These are phyloP conservation scores for Corrigiola litoralis DNA, from an alignment of 179 eudicot species.

Conservation along the genomic window DNA sequence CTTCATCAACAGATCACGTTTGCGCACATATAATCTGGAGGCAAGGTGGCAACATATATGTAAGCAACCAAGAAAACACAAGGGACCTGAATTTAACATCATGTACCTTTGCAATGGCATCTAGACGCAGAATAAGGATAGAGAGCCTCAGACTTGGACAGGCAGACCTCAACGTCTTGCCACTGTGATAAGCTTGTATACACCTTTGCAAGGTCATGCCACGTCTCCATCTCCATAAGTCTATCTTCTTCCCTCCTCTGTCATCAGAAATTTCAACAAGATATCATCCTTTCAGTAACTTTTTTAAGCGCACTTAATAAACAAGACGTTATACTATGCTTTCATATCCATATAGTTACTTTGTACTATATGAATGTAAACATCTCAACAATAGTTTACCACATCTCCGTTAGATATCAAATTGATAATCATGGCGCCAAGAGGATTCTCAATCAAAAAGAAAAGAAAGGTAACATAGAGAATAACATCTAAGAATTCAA, in stretches of 20 bases:
- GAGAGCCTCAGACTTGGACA: constrained; percentile 61
- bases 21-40: too few species aligned
- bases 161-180: constrained; percentile 86
- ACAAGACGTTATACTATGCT: too few species aligned
- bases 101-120: constrained; percentile 61
- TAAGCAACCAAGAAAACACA: not conserved
- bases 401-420: too few species aligned
- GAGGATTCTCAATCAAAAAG: too few species aligned
- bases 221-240: constrained; percentile 69
- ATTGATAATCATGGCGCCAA: too few species aligned
- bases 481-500: too few species aligned
- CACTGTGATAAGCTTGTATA: constrained; percentile 69
- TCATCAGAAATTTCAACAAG: constrained; percentile 12
- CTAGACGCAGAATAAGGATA: constrained; percentile 51
- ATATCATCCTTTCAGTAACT: not conserved
- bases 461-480: too few species aligned
- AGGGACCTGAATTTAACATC: not conserved
- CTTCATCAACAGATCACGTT: too few species aligned
- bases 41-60: too few species aligned
- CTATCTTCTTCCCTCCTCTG: constrained; percentile 42
- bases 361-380: not conserved
- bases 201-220: constrained; percentile 78
- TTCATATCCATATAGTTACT: not conserved
- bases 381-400: not conserved
- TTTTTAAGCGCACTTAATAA: not conserved